A percentile compares a stretch with the other conserved stretches of the same genome.
phyloP scores from a whole-genome alignment of 169 alveolate species.

The Perkinsus olseni region DNA sequence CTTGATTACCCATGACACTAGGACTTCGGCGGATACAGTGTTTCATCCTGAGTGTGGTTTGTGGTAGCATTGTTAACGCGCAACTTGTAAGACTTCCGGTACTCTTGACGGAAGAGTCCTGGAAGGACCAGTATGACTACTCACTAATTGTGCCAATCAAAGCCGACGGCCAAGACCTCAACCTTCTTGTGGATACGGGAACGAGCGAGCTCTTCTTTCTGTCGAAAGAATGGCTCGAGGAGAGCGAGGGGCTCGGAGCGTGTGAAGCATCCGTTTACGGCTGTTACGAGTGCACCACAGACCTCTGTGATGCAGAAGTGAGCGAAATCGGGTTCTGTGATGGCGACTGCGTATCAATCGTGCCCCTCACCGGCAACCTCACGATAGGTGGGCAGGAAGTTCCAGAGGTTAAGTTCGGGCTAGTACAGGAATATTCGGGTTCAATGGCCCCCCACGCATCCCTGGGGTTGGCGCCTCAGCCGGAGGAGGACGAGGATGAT shows the following conservation, averaged over 20 bases:
- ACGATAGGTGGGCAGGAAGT: not conserved
- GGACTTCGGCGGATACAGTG: too few species aligned
- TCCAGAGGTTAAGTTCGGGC: not conserved
- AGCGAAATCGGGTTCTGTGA: not conserved
- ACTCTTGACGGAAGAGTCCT: too few species aligned
- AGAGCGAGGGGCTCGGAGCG: not conserved
- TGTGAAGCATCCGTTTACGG: not conserved
- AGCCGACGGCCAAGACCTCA: not conserved
- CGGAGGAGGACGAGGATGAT: not conserved
- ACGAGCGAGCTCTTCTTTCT: not conserved
- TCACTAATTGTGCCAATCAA: not conserved
- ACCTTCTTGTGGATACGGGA: not conserved
- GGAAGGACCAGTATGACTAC: too few species aligned
- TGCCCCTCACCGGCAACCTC: not conserved
- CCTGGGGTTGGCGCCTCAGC: not conserved
- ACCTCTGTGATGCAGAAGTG: not conserved
- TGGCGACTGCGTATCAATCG: not conserved
- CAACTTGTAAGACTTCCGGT: not conserved
- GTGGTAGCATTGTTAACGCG: too few species aligned
- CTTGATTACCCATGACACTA: too few species aligned
- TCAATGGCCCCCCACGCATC: not conserved
- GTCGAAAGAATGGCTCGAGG: not conserved
- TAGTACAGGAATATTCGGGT: not conserved
- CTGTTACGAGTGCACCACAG: not conserved
- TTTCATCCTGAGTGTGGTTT: too few species aligned